phyloP scores from a whole-genome alignment of 306 rosid genomes.

The Vigna radiata region DNA sequence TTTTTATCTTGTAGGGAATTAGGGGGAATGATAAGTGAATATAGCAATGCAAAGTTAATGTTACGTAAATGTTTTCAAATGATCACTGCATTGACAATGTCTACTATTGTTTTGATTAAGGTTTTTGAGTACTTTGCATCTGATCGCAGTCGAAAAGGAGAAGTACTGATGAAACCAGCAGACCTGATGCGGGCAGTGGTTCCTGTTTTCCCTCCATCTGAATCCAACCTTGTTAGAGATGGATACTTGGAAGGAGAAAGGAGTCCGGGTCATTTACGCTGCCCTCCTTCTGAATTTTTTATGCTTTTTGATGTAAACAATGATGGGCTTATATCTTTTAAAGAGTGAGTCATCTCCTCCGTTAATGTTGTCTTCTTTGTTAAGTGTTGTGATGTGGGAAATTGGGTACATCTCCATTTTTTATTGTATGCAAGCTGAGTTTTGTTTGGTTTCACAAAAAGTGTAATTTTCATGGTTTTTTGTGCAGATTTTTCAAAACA shows the following conservation, averaged over 20 bases:
- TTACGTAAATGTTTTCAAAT: background rate
- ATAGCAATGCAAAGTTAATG: conserved; percentile 4
- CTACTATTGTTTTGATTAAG: conserved; percentile 52
- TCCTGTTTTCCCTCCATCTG: conserved; percentile 98
- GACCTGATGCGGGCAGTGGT: conserved; percentile 96
- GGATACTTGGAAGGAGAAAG: conserved; percentile 91
- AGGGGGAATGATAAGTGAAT: background rate
- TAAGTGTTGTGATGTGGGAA: conserved; percentile 1
- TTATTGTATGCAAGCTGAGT: background rate
- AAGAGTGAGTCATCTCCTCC: conserved; percentile 66
- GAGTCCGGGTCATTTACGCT: conserved; percentile 75
- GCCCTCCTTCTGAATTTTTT: conserved; percentile 75
- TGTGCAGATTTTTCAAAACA: background rate
- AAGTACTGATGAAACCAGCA: conserved; percentile 75
- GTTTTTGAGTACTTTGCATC: conserved; percentile 97
- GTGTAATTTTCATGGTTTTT: background rate
- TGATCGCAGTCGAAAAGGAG: conserved; percentile 65
- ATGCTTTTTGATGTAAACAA: conserved; percentile 88
- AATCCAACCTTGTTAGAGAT: conserved; percentile 88
- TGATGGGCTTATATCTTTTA: conserved; percentile 80
- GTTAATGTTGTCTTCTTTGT: conserved; percentile 18
- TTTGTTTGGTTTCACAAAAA: background rate
- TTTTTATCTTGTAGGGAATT: background rate
- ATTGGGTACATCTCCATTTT: background rate
- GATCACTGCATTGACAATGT: conserved; percentile 38